Evolutionary conservation across 1,284 basidiomycete species (phyloP).

Genomic region (Acaromyces ingoldii): DNA sequence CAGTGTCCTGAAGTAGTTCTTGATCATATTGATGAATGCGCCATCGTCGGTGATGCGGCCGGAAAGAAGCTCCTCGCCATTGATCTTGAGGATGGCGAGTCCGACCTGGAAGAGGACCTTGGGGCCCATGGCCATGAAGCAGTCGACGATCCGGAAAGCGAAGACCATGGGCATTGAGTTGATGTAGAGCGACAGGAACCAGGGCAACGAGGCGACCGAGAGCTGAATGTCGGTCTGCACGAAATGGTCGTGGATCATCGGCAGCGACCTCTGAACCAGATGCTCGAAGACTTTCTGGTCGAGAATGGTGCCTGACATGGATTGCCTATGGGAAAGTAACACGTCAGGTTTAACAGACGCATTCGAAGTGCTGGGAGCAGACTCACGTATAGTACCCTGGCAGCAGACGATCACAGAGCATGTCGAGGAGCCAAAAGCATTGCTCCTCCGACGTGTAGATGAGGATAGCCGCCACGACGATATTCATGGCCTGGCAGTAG

Average conservation of each 20-base stretch:
- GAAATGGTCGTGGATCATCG: constrained; percentile 90
- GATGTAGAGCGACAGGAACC: constrained; percentile 87
- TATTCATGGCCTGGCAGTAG: constrained; percentile 58
- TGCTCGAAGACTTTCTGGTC: constrained; percentile 98
- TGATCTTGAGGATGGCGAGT: constrained; percentile 92
- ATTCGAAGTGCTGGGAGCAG: neutral
- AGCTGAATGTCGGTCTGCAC: constrained; percentile 86
- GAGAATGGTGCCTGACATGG: constrained; percentile 96
- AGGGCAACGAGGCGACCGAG: constrained; percentile 91
- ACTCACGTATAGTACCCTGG: constrained; percentile 87
- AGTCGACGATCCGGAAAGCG: constrained; percentile 96
- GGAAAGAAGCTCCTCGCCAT: constrained; percentile 80
- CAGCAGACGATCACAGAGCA: constrained; percentile 86
- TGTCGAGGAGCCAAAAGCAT: constrained; percentile 94
- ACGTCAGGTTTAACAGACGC: neutral
- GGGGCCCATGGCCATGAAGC: constrained; percentile 98
- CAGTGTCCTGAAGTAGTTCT: constrained; percentile 82
- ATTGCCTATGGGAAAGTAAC: constrained; percentile 64
- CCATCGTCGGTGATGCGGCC: constrained; percentile 88
- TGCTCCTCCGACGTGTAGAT: constrained; percentile 99
- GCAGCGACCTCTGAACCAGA: constrained; percentile 71
- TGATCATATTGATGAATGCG: constrained; percentile 69
- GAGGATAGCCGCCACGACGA: constrained; percentile 76
- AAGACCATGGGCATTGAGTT: constrained; percentile 99
- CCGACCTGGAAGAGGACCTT: constrained; percentile 97